A percentile compares a stretch with the other conserved stretches of the same genome.
phyloP scores from a whole-genome alignment of 1,284 basidiomycete species.

The Waitea zeae region DNA sequence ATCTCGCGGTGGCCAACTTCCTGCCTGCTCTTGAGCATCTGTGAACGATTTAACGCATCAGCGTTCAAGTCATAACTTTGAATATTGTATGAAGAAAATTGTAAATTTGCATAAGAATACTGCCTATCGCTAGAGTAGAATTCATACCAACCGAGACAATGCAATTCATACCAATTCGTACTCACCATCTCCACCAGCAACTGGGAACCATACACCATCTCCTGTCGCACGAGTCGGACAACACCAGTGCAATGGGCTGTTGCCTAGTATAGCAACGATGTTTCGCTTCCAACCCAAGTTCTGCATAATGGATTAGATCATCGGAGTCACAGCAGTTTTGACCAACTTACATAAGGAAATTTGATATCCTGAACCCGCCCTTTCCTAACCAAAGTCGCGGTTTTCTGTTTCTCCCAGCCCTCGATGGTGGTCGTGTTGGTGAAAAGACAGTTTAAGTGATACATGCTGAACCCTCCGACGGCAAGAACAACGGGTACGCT shows the following conservation, averaged over 20 bases:
- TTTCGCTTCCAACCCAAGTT: slow-evolving; percentile 66
- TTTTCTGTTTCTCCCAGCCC: slow-evolving; percentile 95
- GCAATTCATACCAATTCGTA: no score
- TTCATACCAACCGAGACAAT: no score
- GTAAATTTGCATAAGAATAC: no score
- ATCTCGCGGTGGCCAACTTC: slow-evolving; percentile 45
- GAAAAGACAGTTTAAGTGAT: slow-evolving; percentile 73
- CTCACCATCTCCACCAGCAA: slow-evolving; percentile 65
- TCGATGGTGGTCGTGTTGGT: slow-evolving; percentile 93
- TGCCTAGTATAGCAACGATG: slow-evolving; percentile 61
- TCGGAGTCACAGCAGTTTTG: no score
- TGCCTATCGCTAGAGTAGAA: no score
- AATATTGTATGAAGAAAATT: no score
- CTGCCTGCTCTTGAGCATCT: slow-evolving; percentile 2
- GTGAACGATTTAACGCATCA: no score
- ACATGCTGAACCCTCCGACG: slow-evolving; percentile 82
- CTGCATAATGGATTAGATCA: no score
- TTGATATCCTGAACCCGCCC: slow-evolving; percentile 81
- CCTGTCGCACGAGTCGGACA: slow-evolving; percentile 54
- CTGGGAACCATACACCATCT: slow-evolving; percentile 61
- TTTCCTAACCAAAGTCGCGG: slow-evolving; percentile 65
- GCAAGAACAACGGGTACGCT: slow-evolving; percentile 75
- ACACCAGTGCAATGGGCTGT: slow-evolving; percentile 65
- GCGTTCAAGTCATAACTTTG: no score
- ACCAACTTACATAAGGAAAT: no score